phyloP scores from a whole-genome alignment of 2,329 filamentous ascomycete genomes.

The Emydomyces testavorans region DNA sequence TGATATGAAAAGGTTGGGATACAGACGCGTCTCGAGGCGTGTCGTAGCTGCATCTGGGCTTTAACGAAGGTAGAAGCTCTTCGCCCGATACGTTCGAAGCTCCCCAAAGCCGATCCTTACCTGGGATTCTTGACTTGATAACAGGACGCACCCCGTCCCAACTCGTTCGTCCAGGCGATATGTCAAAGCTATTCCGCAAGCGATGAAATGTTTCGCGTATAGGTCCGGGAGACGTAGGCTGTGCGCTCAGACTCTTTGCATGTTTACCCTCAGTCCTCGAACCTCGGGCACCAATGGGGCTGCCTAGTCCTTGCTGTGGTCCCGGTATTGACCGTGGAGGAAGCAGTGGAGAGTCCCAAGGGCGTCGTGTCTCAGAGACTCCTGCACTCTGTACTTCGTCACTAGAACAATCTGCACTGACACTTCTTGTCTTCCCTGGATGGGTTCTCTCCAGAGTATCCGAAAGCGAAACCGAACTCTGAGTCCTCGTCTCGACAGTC shows the following conservation, averaged over 20 bases:
- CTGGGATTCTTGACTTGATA: slow-evolving; percentile 1
- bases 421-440: background rate
- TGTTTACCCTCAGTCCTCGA: background rate
- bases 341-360: slow-evolving; percentile 4
- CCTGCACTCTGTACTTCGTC: background rate
- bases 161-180: slow-evolving; percentile 4
- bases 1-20: slow-evolving; percentile 31
- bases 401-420: background rate
- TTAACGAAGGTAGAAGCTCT: background rate
- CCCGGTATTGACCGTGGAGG: slow-evolving; percentile 7
- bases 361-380: background rate
- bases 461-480: background rate
- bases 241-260: slow-evolving; percentile 10
- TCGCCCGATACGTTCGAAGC: slow-evolving; percentile 3
- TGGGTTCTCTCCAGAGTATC: background rate
- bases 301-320: background rate
- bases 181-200: slow-evolving; percentile 7
- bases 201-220: slow-evolving; percentile 5
- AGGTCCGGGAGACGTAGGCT: background rate
- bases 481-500: background rate
- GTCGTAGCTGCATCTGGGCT: slow-evolving; percentile 10
- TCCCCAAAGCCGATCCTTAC: background rate
- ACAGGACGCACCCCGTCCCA: slow-evolving; percentile 9
- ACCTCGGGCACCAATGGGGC: too few relatives aligned
- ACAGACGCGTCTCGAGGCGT: background rate